Evolutionary conservation across 805 yeast genomes (phyloP).

Genomic region (Vanderwaltozyma verrucispora): DNA sequence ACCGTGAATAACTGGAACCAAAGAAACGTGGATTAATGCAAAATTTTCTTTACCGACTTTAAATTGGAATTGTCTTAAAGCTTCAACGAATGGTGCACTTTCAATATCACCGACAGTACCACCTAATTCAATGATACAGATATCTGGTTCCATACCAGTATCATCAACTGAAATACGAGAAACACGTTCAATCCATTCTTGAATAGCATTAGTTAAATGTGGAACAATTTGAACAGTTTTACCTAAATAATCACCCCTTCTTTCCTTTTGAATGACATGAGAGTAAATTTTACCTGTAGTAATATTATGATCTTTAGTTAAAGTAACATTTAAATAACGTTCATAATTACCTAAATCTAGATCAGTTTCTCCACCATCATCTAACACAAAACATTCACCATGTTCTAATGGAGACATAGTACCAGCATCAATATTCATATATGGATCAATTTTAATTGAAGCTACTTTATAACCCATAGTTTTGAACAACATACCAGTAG

Average conservation of each 20-base stretch:
- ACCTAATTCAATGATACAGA: slow-evolving; percentile 94
- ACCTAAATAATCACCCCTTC: slow-evolving; percentile 95
- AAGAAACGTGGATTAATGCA: slow-evolving; percentile 90
- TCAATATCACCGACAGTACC: slow-evolving; percentile 99
- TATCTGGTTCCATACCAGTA: slow-evolving; percentile 81
- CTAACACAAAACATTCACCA: slow-evolving; percentile 95
- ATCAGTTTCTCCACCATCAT: slow-evolving; percentile 99
- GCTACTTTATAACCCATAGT: slow-evolving; percentile 92
- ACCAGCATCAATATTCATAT: slow-evolving; percentile 98
- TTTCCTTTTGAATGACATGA: slow-evolving; percentile 85
- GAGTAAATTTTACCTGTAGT: slow-evolving; percentile 97
- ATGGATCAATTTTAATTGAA: slow-evolving; percentile 96
- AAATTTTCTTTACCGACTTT: slow-evolving; percentile 90
- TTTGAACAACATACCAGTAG: slow-evolving; percentile 89
- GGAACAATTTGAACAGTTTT: slow-evolving; percentile 99
- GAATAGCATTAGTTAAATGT: slow-evolving; percentile 92
- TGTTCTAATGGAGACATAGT: slow-evolving; percentile 99
- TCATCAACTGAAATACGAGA: slow-evolving; percentile 88
- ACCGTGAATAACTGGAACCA: slow-evolving; percentile 96
- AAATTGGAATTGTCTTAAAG: slow-evolving; percentile 96
- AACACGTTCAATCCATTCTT: slow-evolving; percentile 95
- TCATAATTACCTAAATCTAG: slow-evolving; percentile 96
- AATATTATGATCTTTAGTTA: slow-evolving; percentile 90
- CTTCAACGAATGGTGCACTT: slow-evolving; percentile 97
- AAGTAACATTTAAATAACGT: slow-evolving; percentile 85